Evolutionary conservation across 169 alveolate genomes (phyloP), one percentile per base, ranked within the genome.

Genomic region (Plasmodium ovale): DNA sequence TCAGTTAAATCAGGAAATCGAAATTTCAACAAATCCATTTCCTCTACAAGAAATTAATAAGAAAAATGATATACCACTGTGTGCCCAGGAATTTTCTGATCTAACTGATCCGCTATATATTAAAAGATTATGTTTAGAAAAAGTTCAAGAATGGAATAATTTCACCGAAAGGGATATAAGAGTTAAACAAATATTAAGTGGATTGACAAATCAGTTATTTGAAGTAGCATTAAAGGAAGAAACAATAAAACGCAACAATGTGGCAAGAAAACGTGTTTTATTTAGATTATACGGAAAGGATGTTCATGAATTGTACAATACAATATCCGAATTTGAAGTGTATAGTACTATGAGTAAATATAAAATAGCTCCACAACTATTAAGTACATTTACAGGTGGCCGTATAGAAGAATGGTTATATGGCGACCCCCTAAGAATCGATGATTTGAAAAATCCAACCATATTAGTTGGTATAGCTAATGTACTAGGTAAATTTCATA

Each of bases 391-490:
- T 88, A 79, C 59, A 16, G 96, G 95, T 25, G 96, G 96, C 0
- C 88, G 96, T 21, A 94, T 94, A 44, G 96, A 94, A 59, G 94
- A 93, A 77, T 94, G 95, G 93, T 49, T 94, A 44, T 94, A 94
- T 49, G 96, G 96, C 1, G 92, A 91, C 58, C 95, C 94, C 3
- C 47, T 94, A 39, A 67, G 92, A 29, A 72, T 72, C 21, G 89
- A 35, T 49, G 93, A 87, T 82, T 73, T 94, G 60, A 71, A 89
- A 47, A 88, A 93, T 33, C 67, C 92, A 47, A 72, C 89, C 10
- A 74, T 94, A 23, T 89, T 93, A 54, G 82, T 87, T 19, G 88
- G 92, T 21, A 72, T 94, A 25, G 96, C 96, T 14, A 92, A 72
- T 70, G 51, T 92, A 9, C 35, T 84, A 71, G 91, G 91, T 12